A percentile compares a stretch with the other conserved stretches of the same genome.
phyloP scores from a whole-genome alignment of 352 stramenopile genomes.

The Pythium coloratum region DNA sequence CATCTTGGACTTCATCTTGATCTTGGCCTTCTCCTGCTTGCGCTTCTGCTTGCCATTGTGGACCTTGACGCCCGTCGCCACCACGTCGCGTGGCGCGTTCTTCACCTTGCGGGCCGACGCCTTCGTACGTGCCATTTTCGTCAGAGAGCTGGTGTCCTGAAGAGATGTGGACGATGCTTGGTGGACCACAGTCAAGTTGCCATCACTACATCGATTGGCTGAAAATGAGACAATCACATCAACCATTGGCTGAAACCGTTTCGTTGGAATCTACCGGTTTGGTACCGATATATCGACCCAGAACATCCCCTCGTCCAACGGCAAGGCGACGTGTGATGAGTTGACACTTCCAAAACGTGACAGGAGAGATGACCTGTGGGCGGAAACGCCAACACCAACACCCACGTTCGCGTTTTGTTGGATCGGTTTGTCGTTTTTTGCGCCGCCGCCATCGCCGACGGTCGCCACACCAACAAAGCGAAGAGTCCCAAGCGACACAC shows the following conservation, averaged over 20 bases:
- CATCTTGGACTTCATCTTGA: constrained; percentile 57
- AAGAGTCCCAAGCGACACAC: constrained; percentile 16
- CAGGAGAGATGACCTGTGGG: constrained; percentile 27
- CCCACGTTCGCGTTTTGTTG: not conserved
- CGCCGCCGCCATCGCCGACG: constrained; percentile 1
- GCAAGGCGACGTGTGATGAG: constrained; percentile 20
- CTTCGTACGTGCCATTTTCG: constrained; percentile 55
- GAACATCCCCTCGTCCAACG: not conserved
- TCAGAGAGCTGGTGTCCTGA: not conserved
- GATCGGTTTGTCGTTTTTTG: constrained; percentile 22
- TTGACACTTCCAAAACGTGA: not conserved
- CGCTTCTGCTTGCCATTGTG: constrained; percentile 44
- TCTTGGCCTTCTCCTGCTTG: constrained; percentile 43
- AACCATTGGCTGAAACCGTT: constrained; percentile 9
- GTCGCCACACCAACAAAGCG: constrained; percentile 21
- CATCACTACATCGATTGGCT: constrained; percentile 7
- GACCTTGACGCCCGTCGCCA: constrained; percentile 32
- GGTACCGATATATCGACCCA: constrained; percentile 18
- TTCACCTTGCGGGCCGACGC: constrained; percentile 32
- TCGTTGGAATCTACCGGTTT: constrained; percentile 10
- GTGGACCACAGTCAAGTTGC: constrained; percentile 1
- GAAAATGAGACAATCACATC: not conserved
- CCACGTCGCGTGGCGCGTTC: constrained; percentile 34
- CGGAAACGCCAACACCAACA: constrained; percentile 16
- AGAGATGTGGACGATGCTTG: constrained; percentile 13